phyloP scores from a whole-genome alignment of 2,329 filamentous ascomycete genomes.

The Bimuria novae-zelandiae region DNA sequence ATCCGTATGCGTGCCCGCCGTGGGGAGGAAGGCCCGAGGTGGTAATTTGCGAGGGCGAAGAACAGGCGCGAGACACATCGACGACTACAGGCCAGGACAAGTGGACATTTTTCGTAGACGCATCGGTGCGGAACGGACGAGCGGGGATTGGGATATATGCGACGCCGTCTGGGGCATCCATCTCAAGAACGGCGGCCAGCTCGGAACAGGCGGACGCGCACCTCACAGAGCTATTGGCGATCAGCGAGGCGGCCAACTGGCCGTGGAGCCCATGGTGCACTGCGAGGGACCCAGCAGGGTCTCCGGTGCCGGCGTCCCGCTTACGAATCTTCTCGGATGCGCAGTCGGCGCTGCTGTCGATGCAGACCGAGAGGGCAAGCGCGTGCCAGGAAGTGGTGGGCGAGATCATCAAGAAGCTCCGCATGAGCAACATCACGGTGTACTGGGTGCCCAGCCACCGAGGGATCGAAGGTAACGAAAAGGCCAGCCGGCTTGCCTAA shows the following conservation, averaged over 20 bases:
- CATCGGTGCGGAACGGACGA: slow-evolving; percentile 13
- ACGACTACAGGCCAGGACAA: slow-evolving; percentile 16
- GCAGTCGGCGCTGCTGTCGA: slow-evolving; percentile 9
- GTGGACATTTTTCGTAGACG: slow-evolving; percentile 16
- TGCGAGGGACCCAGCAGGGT: not conserved
- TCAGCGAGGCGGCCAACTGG: slow-evolving; percentile 11
- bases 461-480: no score
- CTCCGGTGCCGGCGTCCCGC: not conserved
- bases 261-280: not conserved
- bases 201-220: slow-evolving; percentile 11
- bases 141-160: slow-evolving; percentile 12
- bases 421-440: no score
- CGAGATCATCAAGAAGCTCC: no score
- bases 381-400: no score
- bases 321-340: slow-evolving; percentile 7
- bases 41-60: slow-evolving; percentile 13
- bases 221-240: slow-evolving; percentile 14
- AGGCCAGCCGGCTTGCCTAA: no score
- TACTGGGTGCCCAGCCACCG: no score
- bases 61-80: slow-evolving; percentile 13
- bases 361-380: slow-evolving; percentile 1
- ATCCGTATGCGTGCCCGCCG: slow-evolving; percentile 19
- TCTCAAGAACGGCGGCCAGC: slow-evolving; percentile 16
- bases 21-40: slow-evolving; percentile 19
- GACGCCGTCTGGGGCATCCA: not conserved